A percentile compares a stretch with the other conserved stretches of the same genome.
phyloP scores from a whole-genome alignment of 73 alveolate genomes.

The Stentor coeruleus region DNA sequence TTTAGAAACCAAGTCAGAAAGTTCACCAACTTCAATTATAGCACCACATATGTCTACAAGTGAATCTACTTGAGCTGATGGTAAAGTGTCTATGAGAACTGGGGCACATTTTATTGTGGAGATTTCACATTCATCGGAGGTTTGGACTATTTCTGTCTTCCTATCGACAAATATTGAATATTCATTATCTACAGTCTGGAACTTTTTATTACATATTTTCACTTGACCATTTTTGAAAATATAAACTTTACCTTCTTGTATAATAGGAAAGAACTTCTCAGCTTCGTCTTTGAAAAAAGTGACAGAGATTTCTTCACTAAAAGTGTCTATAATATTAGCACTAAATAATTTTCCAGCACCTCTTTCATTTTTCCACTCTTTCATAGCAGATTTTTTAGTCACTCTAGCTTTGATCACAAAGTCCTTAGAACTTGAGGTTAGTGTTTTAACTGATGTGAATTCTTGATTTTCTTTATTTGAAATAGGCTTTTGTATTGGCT shows the following conservation, averaged over 20 bases:
- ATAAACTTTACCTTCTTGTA: conserved; percentile 67
- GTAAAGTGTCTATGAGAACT: conserved; percentile 36
- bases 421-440: conserved; percentile 65
- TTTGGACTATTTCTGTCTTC: conserved; percentile 40
- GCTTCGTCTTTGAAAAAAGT: conserved; percentile 74
- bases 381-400: conserved; percentile 56
- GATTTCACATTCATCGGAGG: conserved; percentile 50
- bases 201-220: conserved; percentile 64
- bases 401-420: conserved; percentile 77
- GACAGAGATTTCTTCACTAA: conserved; percentile 63
- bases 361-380: conserved; percentile 60
- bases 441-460: conserved; percentile 74
- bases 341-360: conserved; percentile 66
- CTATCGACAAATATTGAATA: conserved; percentile 63
- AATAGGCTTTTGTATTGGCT: neutral
- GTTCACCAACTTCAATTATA: conserved; percentile 33
- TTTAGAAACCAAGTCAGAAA: conserved; percentile 33
- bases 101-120: conserved; percentile 35
- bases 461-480: conserved; percentile 1
- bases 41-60: conserved; percentile 55
- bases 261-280: conserved; percentile 51
- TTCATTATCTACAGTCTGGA: conserved; percentile 56
- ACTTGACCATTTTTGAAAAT: conserved; percentile 61
- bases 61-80: conserved; percentile 28
- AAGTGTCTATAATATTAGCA: conserved; percentile 64